Evolutionary conservation across 2,329 filamentous ascomycete species (phyloP).

Genomic region (Tolypocladium paradoxum): DNA sequence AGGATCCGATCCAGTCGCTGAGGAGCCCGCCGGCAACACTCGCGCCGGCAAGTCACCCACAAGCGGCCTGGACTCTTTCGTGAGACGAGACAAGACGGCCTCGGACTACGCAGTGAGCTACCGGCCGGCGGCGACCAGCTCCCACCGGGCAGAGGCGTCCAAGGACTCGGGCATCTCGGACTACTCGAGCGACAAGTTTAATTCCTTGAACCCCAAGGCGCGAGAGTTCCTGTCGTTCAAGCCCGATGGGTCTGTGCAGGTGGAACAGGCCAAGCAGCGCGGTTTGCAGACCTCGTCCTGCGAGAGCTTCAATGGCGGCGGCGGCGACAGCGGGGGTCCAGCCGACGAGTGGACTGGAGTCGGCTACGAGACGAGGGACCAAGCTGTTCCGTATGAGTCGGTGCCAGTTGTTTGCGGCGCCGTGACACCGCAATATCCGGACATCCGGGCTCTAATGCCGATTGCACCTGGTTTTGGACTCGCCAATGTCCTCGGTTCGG

Average conservation of each 20-base stretch:
- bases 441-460: neutral
- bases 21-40: neutral
- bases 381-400: neutral
- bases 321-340: too few relatives aligned
- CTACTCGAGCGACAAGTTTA: neutral
- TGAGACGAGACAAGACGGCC: slow-evolving; percentile 5
- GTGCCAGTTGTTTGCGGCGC: neutral
- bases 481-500: neutral
- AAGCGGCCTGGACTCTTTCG: too few relatives aligned
- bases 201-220: slow-evolving; percentile 9
- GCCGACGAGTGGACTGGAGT: neutral
- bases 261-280: neutral
- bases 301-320: neutral
- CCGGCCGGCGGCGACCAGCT: neutral
- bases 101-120: slow-evolving; percentile 6
- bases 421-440: neutral
- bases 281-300: neutral
- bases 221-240: slow-evolving; percentile 8
- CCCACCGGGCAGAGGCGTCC: neutral
- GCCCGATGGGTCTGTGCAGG: neutral
- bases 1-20: neutral
- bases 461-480: neutral
- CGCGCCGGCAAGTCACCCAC: neutral
- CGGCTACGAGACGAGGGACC: neutral
- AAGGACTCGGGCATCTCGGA: neutral